Base-by-base conservation (phyloP, 129 eudicot genomes). In the Tagetes patula region DNA sequence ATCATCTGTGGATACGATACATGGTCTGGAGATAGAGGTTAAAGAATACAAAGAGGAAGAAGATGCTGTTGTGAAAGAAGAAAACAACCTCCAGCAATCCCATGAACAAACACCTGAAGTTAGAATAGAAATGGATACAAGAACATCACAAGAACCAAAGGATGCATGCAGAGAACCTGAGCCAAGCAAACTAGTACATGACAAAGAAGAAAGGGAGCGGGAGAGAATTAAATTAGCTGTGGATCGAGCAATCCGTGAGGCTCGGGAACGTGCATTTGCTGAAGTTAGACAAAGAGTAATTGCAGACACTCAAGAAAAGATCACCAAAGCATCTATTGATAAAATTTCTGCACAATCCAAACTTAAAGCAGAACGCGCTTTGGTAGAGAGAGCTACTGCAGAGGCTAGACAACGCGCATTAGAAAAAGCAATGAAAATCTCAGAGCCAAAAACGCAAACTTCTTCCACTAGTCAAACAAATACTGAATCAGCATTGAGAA, bases 401-500 rank as follows among this genome's bases (percentile, higher is more conserved):
- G 97, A 95, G 79, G 97, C 97, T 83, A 82, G 97, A 64, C 87
- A 85, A 48, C 96, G 99, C 42, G 99, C 99, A 47, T 87, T 91
- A 69, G 88, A 88, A 73, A 95, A 91, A 82, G 94, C 91, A 40
- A 60, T 83, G 73, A 70, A 61, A 60, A 77, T 74, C 61, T 69
- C 82, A 3, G 85, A 77, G 55, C 81, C 82, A 42, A 79, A 59
- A 64, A 75, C 59, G 70, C 88, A 82, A 58, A 85, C 84, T 74
- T 81, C 87, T 73, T 82, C 88, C 40, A 89, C 87, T 70, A 84
- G 91, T 85, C 73, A 76, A 43, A 33, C 70, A 47, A 56, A 13
- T 67, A 27, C 32, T 3, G 41, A 75, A 45, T 75, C 80, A 14
- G 83, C 84, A 65, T 85, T 83, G 81, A 88, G 95, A 82, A 82